Evolutionary conservation across 2,329 filamentous ascomycete species (phyloP).

Genomic region (Trichophyton equinum): DNA sequence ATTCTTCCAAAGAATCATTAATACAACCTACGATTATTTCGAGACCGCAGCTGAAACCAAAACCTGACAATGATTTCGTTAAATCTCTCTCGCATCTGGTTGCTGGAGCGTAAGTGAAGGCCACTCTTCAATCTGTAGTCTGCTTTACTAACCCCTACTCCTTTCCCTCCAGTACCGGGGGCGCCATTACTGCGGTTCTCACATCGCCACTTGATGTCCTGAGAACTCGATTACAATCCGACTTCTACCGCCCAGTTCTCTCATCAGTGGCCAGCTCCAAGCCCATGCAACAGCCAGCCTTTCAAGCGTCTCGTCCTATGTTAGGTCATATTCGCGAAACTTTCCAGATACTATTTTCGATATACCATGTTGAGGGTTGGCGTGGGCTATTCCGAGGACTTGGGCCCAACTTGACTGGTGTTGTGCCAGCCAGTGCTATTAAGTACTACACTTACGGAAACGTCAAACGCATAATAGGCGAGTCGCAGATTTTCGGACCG

Average conservation of each 20-base stretch:
- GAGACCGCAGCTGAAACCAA: neutral
- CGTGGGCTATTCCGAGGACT: constrained; percentile 86
- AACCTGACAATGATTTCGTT: neutral
- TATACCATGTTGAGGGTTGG: constrained; percentile 70
- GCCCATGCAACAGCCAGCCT: neutral
- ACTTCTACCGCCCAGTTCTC: constrained; percentile 82
- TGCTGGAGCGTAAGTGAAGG: constrained; percentile 3
- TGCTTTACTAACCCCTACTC: neutral
- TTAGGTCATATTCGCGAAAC: constrained; percentile 63
- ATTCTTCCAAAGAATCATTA: neutral
- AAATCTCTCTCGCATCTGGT: constrained; percentile 3
- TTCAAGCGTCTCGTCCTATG: neutral
- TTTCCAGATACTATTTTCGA: constrained; percentile 67
- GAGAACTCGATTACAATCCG: constrained; percentile 82
- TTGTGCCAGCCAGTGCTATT: constrained; percentile 79
- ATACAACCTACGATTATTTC: neutral
- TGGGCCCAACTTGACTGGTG: constrained; percentile 77
- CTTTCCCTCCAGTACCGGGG: constrained; percentile 38
- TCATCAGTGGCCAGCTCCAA: neutral
- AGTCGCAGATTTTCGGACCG: neutral
- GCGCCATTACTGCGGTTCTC: constrained; percentile 80
- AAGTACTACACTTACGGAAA: constrained; percentile 93
- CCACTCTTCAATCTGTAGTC: neutral
- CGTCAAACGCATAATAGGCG: constrained; percentile 54
- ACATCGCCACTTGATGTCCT: constrained; percentile 87